Evolutionary conservation across 1,284 basidiomycete genomes (phyloP).

Genomic region (Rhodotorula sp.): DNA sequence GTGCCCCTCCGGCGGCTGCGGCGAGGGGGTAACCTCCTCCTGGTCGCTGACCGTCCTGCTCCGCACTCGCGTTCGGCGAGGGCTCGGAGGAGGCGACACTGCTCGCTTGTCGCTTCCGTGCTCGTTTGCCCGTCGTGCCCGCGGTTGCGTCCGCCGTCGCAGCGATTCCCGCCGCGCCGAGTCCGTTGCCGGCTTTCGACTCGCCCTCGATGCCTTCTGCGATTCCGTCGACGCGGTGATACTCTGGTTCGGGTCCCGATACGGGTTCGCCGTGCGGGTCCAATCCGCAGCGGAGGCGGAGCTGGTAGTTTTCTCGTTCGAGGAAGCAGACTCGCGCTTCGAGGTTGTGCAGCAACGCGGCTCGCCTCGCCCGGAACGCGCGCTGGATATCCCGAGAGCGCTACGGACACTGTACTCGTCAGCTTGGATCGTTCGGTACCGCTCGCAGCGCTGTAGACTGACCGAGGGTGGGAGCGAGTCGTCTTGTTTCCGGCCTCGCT

Average conservation of each 20-base stretch:
- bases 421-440: no score
- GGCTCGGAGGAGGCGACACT: no score
- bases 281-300: slow-evolving; percentile 54
- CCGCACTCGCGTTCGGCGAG: no score
- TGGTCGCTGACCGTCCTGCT: no score
- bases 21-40: no score
- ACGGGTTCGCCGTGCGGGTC: slow-evolving; percentile 6
- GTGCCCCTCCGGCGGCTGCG: background rate
- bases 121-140: no score
- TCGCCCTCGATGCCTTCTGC: background rate
- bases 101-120: no score
- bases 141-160: no score
- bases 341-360: slow-evolving; percentile 80
- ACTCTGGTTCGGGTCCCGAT: slow-evolving; percentile 2
- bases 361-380: slow-evolving; percentile 84
- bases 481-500: slow-evolving; percentile 28
- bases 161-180: no score
- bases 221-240: slow-evolving; percentile 1
- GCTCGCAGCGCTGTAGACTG: background rate
- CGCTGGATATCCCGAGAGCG: slow-evolving; percentile 60
- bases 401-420: background rate
- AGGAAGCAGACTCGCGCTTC: slow-evolving; percentile 78
- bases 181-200: background rate
- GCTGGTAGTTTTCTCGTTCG: slow-evolving; percentile 76
- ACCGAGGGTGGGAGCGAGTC: slow-evolving; percentile 25